Conservation (phyloP, 352 stramenopile species). For the Elongisporangium senticosum region DNA sequence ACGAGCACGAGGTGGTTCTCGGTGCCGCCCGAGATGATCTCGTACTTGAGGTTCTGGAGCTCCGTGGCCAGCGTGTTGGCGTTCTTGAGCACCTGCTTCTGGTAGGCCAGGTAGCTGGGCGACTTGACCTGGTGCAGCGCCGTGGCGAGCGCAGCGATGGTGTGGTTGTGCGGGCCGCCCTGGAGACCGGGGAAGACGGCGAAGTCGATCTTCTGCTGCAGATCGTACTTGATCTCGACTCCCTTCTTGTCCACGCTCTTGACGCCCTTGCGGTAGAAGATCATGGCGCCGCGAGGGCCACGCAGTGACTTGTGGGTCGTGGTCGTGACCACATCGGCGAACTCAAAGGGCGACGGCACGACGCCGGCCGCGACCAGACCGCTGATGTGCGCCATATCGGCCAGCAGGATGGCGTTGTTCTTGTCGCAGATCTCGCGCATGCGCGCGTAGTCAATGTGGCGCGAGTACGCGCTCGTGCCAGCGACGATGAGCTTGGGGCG, state of each 20-base stretch:
- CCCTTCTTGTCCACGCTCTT: constrained; percentile 95
- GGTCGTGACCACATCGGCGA: constrained; percentile 98
- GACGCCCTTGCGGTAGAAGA: constrained; percentile 98
- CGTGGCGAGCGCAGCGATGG: constrained; percentile 97
- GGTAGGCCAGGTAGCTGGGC: constrained; percentile 97
- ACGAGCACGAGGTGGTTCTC: constrained; percentile 98
- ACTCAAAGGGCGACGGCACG: constrained; percentile 97
- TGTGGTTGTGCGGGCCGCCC: constrained; percentile 99
- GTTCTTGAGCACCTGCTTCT: constrained; percentile 94
- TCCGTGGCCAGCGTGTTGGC: constrained; percentile 84
- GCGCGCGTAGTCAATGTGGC: constrained; percentile 98
- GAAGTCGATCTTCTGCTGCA: constrained; percentile 99
- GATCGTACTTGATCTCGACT: constrained; percentile 89
- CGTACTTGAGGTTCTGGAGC: constrained; percentile 91
- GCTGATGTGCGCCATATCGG: constrained; percentile 99
- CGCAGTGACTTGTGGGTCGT: constrained; percentile 99
- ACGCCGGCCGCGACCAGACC: constrained; percentile 95
- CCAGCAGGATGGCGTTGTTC: constrained; percentile 94
- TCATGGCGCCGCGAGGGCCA: constrained; percentile 98
- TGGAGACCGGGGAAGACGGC: constrained; percentile 98
- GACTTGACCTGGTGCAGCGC: constrained; percentile 94
- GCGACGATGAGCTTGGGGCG: constrained; percentile 98
- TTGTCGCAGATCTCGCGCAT: constrained; percentile 95
- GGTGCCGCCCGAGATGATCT: constrained; percentile 96
- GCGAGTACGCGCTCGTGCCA: constrained; percentile 97